A percentile compares a stretch with the other conserved stretches of the same genome.
phyloP scores from a whole-genome alignment of 78 protist species.

The Dictyostelium brefeldianum region DNA sequence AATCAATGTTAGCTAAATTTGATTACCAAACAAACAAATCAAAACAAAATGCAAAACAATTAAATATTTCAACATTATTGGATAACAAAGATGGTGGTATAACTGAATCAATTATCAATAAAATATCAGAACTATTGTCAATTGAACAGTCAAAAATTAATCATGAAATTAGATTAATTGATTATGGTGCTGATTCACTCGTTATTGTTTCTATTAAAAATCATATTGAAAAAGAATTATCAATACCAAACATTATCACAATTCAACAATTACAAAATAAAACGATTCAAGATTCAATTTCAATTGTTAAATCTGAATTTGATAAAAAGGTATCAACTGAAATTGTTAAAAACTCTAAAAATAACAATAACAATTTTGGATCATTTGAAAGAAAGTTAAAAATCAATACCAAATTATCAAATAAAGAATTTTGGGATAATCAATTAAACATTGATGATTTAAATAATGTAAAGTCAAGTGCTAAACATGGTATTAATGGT shows the following conservation, averaged over 20 bases:
- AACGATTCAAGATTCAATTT: background rate
- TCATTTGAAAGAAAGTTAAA: no score
- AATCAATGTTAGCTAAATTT: background rate
- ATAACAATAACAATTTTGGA: background rate
- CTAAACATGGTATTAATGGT: no score
- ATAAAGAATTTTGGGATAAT: background rate
- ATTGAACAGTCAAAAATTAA: background rate
- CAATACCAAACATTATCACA: background rate
- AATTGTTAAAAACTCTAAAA: background rate
- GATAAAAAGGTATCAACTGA: background rate
- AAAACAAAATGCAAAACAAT: no score
- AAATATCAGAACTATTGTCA: background rate
- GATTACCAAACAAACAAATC: background rate
- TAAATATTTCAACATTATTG: background rate
- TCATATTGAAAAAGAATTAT: background rate
- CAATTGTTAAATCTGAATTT: background rate
- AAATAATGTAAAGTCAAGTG: background rate
- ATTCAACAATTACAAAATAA: conserved; percentile 2
- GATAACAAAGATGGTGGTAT: background rate
- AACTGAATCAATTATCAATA: background rate
- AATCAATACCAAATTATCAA: no score
- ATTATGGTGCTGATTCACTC: background rate
- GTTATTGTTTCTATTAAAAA: background rate
- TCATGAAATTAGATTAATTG: background rate
- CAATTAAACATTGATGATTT: background rate